A percentile compares a stretch with the other conserved stretches of the same genome.
These are phyloP conservation scores for Casuarina equisetifolia DNA, from an alignment of 306 rosid species.

Conservation along the genomic window DNA sequence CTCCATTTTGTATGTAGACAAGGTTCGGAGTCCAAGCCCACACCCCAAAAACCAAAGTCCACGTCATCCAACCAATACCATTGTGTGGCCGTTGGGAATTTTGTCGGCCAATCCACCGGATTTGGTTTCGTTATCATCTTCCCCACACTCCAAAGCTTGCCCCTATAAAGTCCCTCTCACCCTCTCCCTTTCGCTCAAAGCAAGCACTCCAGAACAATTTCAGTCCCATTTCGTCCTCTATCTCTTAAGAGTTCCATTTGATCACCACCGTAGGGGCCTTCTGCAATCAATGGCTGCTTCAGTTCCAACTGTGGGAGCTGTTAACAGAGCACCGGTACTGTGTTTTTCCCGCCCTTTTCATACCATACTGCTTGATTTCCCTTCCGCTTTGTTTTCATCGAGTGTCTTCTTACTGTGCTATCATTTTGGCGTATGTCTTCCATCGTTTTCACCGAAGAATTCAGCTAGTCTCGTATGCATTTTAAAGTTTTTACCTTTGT, in stretches of 20 bases:
- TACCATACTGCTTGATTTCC: not conserved
- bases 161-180: constrained; percentile 33
- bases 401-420: constrained; percentile 6
- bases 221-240: constrained; percentile 27
- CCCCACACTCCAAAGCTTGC: constrained; percentile 3
- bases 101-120: constrained; percentile 29
- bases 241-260: not conserved
- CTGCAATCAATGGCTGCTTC: constrained; percentile 56
- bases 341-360: constrained; percentile 21
- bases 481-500: constrained; percentile 2
- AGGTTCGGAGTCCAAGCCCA: constrained; percentile 2
- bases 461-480: not conserved
- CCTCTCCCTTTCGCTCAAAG: constrained; percentile 17
- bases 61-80: constrained; percentile 31
- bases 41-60: constrained; percentile 33
- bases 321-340: constrained; percentile 54
- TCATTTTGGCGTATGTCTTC: not conserved
- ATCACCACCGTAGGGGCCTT: constrained; percentile 4
- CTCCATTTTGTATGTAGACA: constrained; percentile 33
- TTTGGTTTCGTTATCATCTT: constrained; percentile 7
- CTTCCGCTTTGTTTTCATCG: not conserved
- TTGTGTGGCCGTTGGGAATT: constrained; percentile 37
- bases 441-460: not conserved
- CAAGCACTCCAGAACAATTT: constrained; percentile 9
- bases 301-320: constrained; percentile 49